phyloP scores from a whole-genome alignment of 495 filamentous ascomycete species.

The Annulohypoxylon maeteangense region DNA sequence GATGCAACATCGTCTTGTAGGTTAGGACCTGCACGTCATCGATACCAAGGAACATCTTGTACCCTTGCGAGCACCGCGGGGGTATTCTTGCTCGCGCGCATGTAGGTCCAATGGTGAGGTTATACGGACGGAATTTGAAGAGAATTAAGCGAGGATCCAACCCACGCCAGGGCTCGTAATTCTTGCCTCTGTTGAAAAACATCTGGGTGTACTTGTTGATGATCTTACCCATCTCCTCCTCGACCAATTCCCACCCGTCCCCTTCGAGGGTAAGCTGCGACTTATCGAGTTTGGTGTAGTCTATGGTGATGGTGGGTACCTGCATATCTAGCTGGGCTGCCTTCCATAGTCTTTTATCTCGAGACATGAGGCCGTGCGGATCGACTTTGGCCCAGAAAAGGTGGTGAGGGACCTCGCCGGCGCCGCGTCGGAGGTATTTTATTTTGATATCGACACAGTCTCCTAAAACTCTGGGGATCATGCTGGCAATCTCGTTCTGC shows the following conservation, averaged over 20 bases:
- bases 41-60: neutral
- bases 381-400: conserved; percentile 1
- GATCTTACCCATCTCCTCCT: neutral
- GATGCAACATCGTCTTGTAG: neutral
- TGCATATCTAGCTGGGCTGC: neutral
- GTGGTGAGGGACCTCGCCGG: neutral
- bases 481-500: neutral
- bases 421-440: neutral
- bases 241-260: neutral
- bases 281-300: neutral
- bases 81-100: neutral
- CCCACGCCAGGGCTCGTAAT: neutral
- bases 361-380: conserved; percentile 9
- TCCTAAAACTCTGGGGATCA: neutral
- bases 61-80: neutral
- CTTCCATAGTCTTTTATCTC: conserved; percentile 5
- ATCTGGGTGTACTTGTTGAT: neutral
- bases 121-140: neutral
- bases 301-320: neutral
- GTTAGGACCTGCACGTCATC: neutral
- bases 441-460: neutral
- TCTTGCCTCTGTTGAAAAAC: neutral
- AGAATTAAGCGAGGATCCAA: conserved; percentile 1
- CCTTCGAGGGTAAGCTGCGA: neutral
- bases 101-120: conserved; percentile 1